Conservation (phyloP, 495 filamentous ascomycete genomes). For the Beverwykella pulmonaria region DNA sequence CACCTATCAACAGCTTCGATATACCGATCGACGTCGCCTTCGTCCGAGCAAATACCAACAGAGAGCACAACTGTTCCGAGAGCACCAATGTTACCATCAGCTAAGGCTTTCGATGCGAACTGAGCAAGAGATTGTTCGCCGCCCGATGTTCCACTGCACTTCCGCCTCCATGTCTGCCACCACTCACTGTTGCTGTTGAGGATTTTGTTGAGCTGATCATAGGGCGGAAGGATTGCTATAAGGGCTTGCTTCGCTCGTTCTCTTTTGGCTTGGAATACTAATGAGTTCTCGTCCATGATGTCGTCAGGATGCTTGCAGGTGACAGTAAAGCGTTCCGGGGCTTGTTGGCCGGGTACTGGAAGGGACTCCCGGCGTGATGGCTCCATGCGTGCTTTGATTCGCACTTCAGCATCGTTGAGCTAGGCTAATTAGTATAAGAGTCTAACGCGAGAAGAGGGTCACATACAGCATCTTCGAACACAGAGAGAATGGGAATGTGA, state of each 20-base stretch:
- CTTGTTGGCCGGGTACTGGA: neutral
- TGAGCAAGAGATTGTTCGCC: conserved; percentile 17
- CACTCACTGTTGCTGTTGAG: conserved; percentile 33
- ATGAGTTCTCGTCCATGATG: conserved; percentile 13
- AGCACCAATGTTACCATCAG: conserved; percentile 35
- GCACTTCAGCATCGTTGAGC: conserved; percentile 36
- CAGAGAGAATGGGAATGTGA: conserved; percentile 34
- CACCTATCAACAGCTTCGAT: conserved; percentile 48
- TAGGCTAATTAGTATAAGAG: conserved; percentile 8
- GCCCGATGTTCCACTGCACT: conserved; percentile 35
- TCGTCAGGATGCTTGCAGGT: conserved; percentile 22
- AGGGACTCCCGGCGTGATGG: conserved; percentile 8
- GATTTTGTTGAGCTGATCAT: conserved; percentile 29
- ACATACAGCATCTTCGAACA: conserved; percentile 40
- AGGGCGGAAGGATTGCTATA: conserved; percentile 31
- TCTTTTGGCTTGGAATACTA: conserved; percentile 16
- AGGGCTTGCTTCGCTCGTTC: conserved; percentile 30
- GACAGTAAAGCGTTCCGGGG: conserved; percentile 26
- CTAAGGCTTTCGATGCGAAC: conserved; percentile 32
- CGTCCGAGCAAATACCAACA: conserved; percentile 35
- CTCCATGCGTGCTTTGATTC: conserved; percentile 23
- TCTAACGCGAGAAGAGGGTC: neutral
- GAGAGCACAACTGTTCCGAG: conserved; percentile 38
- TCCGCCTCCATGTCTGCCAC: conserved; percentile 39
- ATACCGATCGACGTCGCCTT: conserved; percentile 41